These are phyloP conservation scores for Fusarium algeriense DNA, from an alignment of 2,329 filamentous ascomycete genomes.

Conservation along the genomic window DNA sequence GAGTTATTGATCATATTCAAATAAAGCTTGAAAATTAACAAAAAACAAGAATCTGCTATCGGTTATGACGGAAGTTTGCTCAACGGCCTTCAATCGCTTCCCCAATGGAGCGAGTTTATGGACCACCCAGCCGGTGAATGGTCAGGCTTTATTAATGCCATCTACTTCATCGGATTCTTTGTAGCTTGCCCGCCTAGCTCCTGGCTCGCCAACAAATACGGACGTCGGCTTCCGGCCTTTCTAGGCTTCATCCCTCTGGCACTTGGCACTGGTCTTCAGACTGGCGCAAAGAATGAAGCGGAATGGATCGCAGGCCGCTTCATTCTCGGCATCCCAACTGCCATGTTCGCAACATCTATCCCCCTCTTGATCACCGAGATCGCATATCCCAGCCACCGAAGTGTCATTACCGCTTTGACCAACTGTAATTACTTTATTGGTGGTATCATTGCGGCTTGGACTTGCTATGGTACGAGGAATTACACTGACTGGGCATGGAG, in stretches of 20 bases:
- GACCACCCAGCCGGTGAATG: constrained; percentile 15
- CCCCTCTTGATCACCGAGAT: constrained; percentile 20
- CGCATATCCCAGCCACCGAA: constrained; percentile 9
- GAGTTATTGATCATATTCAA: rapidly evolving
- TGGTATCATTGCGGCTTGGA: constrained; percentile 20
- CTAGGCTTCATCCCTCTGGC: constrained; percentile 5
- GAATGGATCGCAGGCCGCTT: constrained; percentile 23
- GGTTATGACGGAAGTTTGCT: constrained; percentile 21
- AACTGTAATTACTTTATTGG: constrained; percentile 23
- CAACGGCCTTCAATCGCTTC: constrained; percentile 18
- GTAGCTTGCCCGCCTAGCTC: constrained; percentile 6
- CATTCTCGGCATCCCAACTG: constrained; percentile 8
- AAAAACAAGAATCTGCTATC: neutral
- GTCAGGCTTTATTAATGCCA: constrained; percentile 22
- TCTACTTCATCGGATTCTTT: constrained; percentile 20
- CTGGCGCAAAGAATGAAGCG: constrained; percentile 4
- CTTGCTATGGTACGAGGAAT: constrained; percentile 14
- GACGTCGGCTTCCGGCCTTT: constrained; percentile 4
- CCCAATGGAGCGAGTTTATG: constrained; percentile 19
- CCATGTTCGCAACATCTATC: constrained; percentile 17
- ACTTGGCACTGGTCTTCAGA: constrained; percentile 7
- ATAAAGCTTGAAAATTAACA: neutral
- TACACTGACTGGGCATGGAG: constrained; percentile 24
- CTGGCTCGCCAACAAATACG: constrained; percentile 23
- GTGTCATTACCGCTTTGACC: constrained; percentile 13